Base-by-base conservation (phyloP, 192 early-diverging fungal species). In the Coemansia sp. region DNA sequence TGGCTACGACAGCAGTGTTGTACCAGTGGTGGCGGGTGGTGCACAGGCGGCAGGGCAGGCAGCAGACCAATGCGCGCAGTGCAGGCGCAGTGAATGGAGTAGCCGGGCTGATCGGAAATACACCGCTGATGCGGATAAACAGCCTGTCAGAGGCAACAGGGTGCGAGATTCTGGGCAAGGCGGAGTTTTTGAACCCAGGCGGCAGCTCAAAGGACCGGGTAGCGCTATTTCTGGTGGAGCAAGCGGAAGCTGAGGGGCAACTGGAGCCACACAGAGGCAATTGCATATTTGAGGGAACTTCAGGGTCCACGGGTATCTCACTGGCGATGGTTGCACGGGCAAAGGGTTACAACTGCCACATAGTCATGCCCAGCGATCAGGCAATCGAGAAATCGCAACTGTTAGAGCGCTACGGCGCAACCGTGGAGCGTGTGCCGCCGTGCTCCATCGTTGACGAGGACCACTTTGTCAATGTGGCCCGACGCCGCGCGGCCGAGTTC, bases 331-430 rank as follows among this genome's bases (percentile, higher is more conserved):
- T 98, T 41, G 88, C 91, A 16, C 84, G 88, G 16, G 95, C 96
- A 0, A 88, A 87, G 31, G 96, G 97, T 10, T 98, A 99, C 73
- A 78, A 84, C 49, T 93, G 92, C 69, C 92, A 94, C 76, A 97
- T 99, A 52, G 90, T 98, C 9, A 93, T 99, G 92, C 96, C 95
- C 12, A 93, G 94, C 74, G 96, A 98, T 68, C 88, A 90, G 67
- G 93, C 95, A 2, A 54, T 83, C 9, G 96, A 98, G 59, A 98
- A 98, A 65, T 92, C 91, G 48, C 89, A 88, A 25, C 64, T 97
- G 5, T 71, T 98, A 3, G 87, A 91, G 66, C 86, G 88, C 25
- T 72, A 94, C 23, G 91, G 92, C 0, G 96, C 96, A 0, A 86
- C 80, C 26, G 94, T 98, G 0, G 96, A 98, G 67, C 92, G 90